Conservation (phyloP, 2,329 filamentous ascomycete species). For the Pseudogymnoascus sp. region DNA sequence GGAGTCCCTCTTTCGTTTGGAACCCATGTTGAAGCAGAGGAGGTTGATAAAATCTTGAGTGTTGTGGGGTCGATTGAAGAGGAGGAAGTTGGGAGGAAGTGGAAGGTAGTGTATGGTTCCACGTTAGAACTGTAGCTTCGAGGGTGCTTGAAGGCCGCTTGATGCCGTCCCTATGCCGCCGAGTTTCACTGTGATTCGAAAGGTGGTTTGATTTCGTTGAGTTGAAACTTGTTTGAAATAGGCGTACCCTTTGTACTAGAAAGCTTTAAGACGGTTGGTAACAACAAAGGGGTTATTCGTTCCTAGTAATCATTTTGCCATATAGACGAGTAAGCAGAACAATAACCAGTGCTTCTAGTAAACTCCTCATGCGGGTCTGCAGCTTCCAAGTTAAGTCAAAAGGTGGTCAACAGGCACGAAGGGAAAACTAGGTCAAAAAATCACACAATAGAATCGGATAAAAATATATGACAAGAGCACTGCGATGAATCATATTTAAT, state of each 20-base stretch:
- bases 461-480: background rate
- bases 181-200: background rate
- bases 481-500: slow-evolving; percentile 8
- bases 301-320: background rate
- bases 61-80: background rate
- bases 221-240: background rate
- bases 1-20: background rate
- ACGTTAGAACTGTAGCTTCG: background rate
- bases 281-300: background rate
- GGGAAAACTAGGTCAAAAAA: background rate
- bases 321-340: background rate
- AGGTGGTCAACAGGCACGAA: background rate
- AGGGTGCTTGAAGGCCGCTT: background rate
- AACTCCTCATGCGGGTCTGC: background rate
- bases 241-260: background rate
- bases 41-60: background rate
- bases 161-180: background rate
- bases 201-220: background rate
- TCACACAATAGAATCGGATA: background rate
- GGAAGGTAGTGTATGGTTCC: background rate
- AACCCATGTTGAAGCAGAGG: background rate
- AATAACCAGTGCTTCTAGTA: background rate
- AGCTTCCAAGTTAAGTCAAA: background rate
- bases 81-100: background rate
- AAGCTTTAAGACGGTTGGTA: background rate